phyloP scores from a whole-genome alignment of 2,329 filamentous ascomycete genomes.

The Penicillium sp. region DNA sequence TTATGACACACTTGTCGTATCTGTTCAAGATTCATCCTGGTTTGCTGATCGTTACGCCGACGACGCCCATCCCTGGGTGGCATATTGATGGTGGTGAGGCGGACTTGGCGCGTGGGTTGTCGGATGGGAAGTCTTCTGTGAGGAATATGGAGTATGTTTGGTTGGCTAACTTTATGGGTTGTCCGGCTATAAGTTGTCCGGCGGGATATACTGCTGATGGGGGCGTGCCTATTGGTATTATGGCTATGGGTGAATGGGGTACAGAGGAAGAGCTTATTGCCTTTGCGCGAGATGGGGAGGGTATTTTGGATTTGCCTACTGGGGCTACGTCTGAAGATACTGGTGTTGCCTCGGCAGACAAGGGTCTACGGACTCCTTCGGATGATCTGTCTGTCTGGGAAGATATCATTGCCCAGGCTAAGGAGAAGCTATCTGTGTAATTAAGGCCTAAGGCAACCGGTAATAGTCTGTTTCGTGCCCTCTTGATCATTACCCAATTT shows the following conservation, averaged over 20 bases:
- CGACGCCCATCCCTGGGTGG: conserved; percentile 73
- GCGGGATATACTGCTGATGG: conserved; percentile 62
- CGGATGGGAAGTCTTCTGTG: conserved; percentile 69
- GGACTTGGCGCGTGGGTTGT: conserved; percentile 62
- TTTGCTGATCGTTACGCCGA: conserved; percentile 74
- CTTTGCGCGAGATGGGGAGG: conserved; percentile 53
- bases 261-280: conserved; percentile 51
- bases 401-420: conserved; percentile 35
- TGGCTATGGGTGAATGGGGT: conserved; percentile 56
- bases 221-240: conserved; percentile 50
- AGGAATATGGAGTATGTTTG: conserved; percentile 81
- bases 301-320: conserved; percentile 39
- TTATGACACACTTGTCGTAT: conserved; percentile 74
- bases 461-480: no score
- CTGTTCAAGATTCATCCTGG: conserved; percentile 69
- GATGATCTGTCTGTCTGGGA: conserved; percentile 35
- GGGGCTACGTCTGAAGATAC: conserved; percentile 6
- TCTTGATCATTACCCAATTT: no score
- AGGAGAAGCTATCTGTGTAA: conserved; percentile 1
- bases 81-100: conserved; percentile 58
- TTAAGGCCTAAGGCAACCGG: no score
- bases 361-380: conserved; percentile 30
- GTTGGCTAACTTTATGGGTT: conserved; percentile 76
- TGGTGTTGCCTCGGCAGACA: conserved; percentile 4
- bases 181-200: conserved; percentile 70